Percentiles rank a stretch among this genome's conserved stretches.
Evolutionary conservation across 192 early-diverging fungal genomes (phyloP).

Genomic region (Coemansia sp.): DNA sequence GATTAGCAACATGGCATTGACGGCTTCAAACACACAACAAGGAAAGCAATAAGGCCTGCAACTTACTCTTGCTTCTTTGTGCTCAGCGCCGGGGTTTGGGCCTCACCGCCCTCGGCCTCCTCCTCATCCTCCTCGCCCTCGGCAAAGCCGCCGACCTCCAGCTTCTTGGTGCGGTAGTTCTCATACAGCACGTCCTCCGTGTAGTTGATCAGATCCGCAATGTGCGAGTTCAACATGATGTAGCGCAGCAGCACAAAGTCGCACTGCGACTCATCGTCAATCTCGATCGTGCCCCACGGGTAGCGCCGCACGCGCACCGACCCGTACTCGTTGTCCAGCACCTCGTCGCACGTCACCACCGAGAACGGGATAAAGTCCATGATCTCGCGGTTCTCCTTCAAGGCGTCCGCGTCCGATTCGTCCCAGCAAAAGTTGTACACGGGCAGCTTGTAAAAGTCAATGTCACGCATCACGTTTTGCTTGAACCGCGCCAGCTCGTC

Average conservation of each 20-base stretch:
- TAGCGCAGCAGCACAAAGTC: conserved; percentile 95
- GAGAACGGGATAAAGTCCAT: conserved; percentile 89
- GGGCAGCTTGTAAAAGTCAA: conserved; percentile 90
- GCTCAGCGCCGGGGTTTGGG: conserved; percentile 10
- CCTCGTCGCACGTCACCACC: conserved; percentile 94
- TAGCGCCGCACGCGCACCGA: conserved; percentile 90
- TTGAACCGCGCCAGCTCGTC: conserved; percentile 86
- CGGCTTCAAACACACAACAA: not conserved
- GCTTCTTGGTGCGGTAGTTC: conserved; percentile 91
- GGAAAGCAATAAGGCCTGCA: too few species aligned
- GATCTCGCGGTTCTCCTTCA: conserved; percentile 97
- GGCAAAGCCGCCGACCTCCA: conserved; percentile 41
- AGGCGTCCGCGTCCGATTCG: conserved; percentile 97
- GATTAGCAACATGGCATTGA: conserved; percentile 9
- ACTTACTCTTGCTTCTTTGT: conserved; percentile 42
- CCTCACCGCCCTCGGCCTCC: conserved; percentile 25
- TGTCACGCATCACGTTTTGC: conserved; percentile 95
- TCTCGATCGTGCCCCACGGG: conserved; percentile 95
- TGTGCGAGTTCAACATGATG: conserved; percentile 91
- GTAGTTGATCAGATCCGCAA: conserved; percentile 96
- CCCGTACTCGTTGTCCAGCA: conserved; percentile 77
- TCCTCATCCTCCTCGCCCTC: conserved; percentile 1
- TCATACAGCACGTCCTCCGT: conserved; percentile 96
- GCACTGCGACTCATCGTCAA: conserved; percentile 94
- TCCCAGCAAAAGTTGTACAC: conserved; percentile 99